A percentile compares a stretch with the other conserved stretches of the same genome.
Conservation (phyloP, 176 grass and related monocot genomes). For the Triticum dicoccoides region DNA sequence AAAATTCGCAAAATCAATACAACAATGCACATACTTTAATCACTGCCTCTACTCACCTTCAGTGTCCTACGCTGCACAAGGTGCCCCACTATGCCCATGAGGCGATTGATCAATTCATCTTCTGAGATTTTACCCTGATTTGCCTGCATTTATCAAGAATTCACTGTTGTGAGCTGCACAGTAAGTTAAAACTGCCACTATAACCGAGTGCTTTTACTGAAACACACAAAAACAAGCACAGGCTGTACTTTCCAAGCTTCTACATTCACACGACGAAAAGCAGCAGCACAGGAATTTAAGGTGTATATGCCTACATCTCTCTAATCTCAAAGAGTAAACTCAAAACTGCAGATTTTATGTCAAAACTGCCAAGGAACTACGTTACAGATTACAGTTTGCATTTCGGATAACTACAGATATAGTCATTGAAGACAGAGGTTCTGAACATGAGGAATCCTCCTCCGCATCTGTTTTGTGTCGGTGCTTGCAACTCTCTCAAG, state of each 20-base stretch:
- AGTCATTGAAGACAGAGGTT: not conserved
- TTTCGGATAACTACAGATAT: not conserved
- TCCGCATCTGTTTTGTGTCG: not conserved
- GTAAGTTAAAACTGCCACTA: not conserved
- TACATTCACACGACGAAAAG: not conserved
- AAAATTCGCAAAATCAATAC: not conserved
- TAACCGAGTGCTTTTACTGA: conserved; percentile 4
- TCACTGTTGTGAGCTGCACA: not conserved
- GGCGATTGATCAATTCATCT: conserved; percentile 61
- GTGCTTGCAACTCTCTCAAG: not conserved
- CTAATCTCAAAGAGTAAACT: not conserved
- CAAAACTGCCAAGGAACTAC: not conserved
- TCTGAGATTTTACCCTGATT: conserved; percentile 64
- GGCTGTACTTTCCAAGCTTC: conserved; percentile 1
- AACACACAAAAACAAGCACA: not conserved
- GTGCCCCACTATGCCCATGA: conserved; percentile 83
- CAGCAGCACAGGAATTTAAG: conserved; percentile 22
- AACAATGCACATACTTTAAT: not conserved
- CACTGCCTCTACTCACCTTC: conserved; percentile 48
- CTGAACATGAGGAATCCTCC: not conserved
- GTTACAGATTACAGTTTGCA: not conserved
- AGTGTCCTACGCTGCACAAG: conserved; percentile 77
- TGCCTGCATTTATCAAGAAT: conserved; percentile 42
- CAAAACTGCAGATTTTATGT: not conserved
- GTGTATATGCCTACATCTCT: not conserved